Evolutionary conservation across 441 rosid genomes (phyloP), one percentile per base, ranked within the genome.

Genomic region (Cnidoscolus chayamansa): DNA sequence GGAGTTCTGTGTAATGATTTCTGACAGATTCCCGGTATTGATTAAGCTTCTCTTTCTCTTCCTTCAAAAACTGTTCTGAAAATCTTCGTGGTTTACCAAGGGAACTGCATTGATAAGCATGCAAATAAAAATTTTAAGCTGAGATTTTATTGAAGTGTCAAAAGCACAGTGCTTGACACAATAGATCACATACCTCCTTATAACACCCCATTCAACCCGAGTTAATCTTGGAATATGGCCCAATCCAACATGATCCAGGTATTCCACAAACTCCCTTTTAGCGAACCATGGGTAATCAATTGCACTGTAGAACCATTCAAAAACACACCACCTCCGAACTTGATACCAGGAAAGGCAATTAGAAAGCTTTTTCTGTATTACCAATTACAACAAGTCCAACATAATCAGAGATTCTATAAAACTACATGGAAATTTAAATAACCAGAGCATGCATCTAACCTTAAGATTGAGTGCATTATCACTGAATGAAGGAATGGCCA

Each of bases 271-370:
- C 89, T 94, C 98, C 85, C 82, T 89, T 79, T 89, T 96, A 55
- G 97, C 94, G 87, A 96, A 96, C 99, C 99, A 96, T 12, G 98
- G 97, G 74, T 92, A 92, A 77, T 96, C 99, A 69, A 94, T 89
- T 62, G 97, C 97, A 83, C 98, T 88, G 70, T 92, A 90, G 84
- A 96, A 96, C 97, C 98, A 96, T 79, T 96, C 98, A 79, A 80
- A 94, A 65, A 77, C 78, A 82, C 97, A 96, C 97, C 98, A 88
- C 83, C 88, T 86, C 80, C 92, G 88, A 6, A 85, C 89, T 77
- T 84, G 79, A 71, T 81, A 75, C 65, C 82, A 77, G 63, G 98
- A 88, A 73, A 96, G 82, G 85, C 87, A 92, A 77, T 82, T 81
- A 19, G 86, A 85, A 67, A 91, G 83, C 81, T 82, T 84, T 81